phyloP scores from a whole-genome alignment of 169 alveolate genomes.

The Plasmodium reichenowi region DNA sequence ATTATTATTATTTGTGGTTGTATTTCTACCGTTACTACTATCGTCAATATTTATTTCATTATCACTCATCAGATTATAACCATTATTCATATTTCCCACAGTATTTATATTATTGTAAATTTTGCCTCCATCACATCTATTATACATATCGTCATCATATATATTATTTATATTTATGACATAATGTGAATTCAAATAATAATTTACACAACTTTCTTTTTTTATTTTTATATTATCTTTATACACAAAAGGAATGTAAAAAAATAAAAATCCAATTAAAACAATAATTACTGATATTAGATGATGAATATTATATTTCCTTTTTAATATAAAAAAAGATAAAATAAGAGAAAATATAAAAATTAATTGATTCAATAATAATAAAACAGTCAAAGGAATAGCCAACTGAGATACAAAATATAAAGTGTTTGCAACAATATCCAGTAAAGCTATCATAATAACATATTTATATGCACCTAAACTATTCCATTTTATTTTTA shows the following conservation, averaged over 20 bases:
- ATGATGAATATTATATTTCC: conserved; percentile 59
- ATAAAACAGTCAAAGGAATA: conserved; percentile 56
- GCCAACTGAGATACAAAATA: conserved; percentile 74
- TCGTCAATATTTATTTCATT: too few relatives aligned
- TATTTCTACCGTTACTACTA: too few relatives aligned
- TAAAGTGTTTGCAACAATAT: conserved; percentile 46
- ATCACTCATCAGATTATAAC: too few relatives aligned
- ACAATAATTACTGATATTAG: conserved; percentile 49
- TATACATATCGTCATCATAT: background rate
- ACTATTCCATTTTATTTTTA: conserved; percentile 18
- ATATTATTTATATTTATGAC: conserved; percentile 14
- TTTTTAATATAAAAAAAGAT: conserved; percentile 53
- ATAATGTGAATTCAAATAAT: conserved; percentile 31
- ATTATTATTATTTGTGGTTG: too few relatives aligned
- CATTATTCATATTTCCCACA: too few relatives aligned
- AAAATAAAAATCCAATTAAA: conserved; percentile 44
- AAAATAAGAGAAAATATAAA: conserved; percentile 66
- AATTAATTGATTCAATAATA: conserved; percentile 61
- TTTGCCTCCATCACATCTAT: too few relatives aligned
- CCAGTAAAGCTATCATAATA: conserved; percentile 34
- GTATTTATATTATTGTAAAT: too few relatives aligned
- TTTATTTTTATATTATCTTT: conserved; percentile 11
- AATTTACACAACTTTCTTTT: conserved; percentile 18
- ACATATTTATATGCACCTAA: conserved; percentile 67
- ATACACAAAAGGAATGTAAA: conserved; percentile 53